Conservation (phyloP, 305 asterid genomes). For the Fraxinus greggii region DNA sequence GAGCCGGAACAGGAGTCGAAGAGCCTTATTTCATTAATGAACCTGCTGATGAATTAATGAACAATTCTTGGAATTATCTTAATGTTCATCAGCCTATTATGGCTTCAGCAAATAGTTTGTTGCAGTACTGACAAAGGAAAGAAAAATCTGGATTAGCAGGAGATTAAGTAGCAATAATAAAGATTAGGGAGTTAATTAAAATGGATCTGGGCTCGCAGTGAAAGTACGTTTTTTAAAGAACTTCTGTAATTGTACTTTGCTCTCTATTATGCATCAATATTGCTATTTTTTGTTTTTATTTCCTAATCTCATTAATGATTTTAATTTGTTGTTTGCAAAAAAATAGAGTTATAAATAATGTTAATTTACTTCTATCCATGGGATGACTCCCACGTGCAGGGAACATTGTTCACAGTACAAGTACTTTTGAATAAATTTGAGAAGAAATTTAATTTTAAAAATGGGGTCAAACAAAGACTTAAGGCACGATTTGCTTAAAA, state of each 20-base stretch:
- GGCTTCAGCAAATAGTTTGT: conserved; percentile 52
- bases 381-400: conserved; percentile 46
- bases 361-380: conserved; percentile 4
- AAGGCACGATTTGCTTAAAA: background rate
- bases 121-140: conserved; percentile 32
- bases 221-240: background rate
- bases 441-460: background rate
- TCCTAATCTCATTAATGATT: background rate
- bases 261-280: conserved; percentile 18
- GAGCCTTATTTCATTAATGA: conserved; percentile 21
- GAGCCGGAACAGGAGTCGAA: background rate
- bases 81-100: conserved; percentile 34
- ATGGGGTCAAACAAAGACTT: background rate
- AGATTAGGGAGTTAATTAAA: background rate
- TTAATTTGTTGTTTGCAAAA: background rate
- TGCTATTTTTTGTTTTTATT: background rate
- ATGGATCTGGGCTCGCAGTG: background rate
- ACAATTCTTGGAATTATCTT: conserved; percentile 48
- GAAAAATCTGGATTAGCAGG: conserved; percentile 3
- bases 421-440: conserved; percentile 23
- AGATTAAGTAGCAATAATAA: conserved; percentile 21
- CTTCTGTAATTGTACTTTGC: conserved; percentile 30
- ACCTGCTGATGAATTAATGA: conserved; percentile 31
- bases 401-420: conserved; percentile 31
- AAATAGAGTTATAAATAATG: background rate